Percentiles rank a stretch among this genome's conserved stretches.
These are phyloP conservation scores for Wickerhamiella australiensis DNA, from an alignment of 805 yeast genomes.

Conservation along the genomic window DNA sequence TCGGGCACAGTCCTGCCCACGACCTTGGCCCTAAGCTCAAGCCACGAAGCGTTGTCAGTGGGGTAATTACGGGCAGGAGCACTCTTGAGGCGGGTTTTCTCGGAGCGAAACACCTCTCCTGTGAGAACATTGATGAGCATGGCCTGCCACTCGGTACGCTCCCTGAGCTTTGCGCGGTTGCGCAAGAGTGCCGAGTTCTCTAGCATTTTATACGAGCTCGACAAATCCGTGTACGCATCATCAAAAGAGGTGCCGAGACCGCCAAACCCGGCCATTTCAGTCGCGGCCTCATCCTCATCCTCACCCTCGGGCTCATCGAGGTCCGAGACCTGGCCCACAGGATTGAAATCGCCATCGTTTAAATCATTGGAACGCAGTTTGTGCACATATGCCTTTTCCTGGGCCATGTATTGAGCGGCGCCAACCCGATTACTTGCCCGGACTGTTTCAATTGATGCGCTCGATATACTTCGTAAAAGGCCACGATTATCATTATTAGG, in stretches of 20 bases:
- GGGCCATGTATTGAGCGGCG: conserved; percentile 40
- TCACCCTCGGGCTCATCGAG: conserved; percentile 11
- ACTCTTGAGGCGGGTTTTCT: conserved; percentile 51
- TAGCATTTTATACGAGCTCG: conserved; percentile 19
- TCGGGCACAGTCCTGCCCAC: conserved; percentile 71
- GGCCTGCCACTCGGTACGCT: conserved; percentile 90
- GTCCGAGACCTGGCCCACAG: conserved; percentile 17
- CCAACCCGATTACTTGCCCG: conserved; percentile 14
- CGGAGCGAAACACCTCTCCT: conserved; percentile 88
- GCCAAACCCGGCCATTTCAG: conserved; percentile 24
- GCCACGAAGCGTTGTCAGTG: conserved; percentile 61
- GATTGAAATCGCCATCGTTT: conserved; percentile 38
- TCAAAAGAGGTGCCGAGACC: conserved; percentile 27
- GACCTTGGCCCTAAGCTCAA: conserved; percentile 71
- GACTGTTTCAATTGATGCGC: background rate
- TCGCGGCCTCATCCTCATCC: conserved; percentile 17
- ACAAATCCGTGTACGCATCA: conserved; percentile 24
- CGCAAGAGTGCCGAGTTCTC: conserved; percentile 23
- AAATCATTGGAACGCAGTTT: conserved; percentile 47
- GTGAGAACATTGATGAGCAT: conserved; percentile 83
- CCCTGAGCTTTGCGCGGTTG: conserved; percentile 34
- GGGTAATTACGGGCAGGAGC: conserved; percentile 39
- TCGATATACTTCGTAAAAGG: background rate
- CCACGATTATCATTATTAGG: background rate
- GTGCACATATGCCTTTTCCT: conserved; percentile 54